Conservation (phyloP, 768 basidiomycete genomes). For the Cubamyces sp. region DNA sequence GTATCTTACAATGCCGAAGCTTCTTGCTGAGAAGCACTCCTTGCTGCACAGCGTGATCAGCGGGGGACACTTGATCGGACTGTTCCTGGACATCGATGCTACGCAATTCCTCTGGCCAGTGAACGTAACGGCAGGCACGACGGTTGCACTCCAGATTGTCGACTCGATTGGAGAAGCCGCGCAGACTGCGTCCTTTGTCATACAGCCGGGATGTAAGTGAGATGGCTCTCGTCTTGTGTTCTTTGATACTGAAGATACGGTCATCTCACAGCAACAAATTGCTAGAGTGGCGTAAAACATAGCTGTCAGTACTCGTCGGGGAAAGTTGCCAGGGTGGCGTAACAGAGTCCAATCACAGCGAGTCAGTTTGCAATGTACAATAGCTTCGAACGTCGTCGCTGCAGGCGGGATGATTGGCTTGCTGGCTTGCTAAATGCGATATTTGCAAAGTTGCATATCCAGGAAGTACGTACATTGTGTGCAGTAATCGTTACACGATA, state of each 20-base stretch:
- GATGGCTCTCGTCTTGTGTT: neutral
- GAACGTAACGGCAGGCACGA: neutral
- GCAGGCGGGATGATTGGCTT: no score
- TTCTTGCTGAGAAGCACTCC: neutral
- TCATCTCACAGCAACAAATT: no score
- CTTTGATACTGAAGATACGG: neutral
- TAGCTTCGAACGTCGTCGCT: no score
- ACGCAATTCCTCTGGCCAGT: neutral
- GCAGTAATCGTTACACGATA: no score
- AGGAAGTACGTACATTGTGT: no score
- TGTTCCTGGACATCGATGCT: neutral
- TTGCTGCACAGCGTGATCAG: neutral
- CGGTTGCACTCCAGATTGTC: neutral
- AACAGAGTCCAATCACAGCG: no score
- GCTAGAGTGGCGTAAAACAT: no score
- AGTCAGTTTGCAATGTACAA: no score
- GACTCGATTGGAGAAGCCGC: neutral
- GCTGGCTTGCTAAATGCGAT: no score
- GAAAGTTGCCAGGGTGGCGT: no score
- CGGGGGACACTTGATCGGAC: conserved; percentile 2
- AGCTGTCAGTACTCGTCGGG: no score
- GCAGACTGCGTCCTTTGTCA: neutral
- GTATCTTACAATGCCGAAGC: neutral
- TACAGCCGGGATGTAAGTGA: neutral
- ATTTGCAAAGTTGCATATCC: no score